These are phyloP conservation scores for Sphaerulina populicola DNA, from an alignment of 2,329 filamentous ascomycete genomes.

Conservation along the genomic window DNA sequence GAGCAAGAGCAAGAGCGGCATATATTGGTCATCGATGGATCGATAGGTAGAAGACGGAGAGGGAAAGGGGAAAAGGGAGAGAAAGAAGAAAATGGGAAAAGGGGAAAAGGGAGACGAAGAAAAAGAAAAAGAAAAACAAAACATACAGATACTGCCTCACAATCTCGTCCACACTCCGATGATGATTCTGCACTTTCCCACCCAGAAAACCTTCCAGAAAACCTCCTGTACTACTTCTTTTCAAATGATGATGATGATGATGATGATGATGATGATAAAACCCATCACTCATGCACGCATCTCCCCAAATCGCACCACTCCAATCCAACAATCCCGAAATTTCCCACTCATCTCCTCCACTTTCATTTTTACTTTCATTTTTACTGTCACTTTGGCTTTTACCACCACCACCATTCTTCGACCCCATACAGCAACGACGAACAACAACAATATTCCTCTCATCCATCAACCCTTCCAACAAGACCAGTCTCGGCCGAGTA, in stretches of 20 bases:
- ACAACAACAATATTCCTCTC: slow-evolving; percentile 47
- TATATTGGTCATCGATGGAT: background rate
- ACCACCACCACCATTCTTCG: too few species aligned
- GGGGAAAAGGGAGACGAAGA: too few species aligned
- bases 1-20: too few species aligned
- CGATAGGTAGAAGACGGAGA: background rate
- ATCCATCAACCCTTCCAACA: slow-evolving; percentile 41
- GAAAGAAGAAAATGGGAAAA: too few species aligned
- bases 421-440: too few species aligned
- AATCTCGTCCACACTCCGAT: slow-evolving; percentile 27
- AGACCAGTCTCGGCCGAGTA: slow-evolving; percentile 44
- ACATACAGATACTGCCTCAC: slow-evolving; percentile 39
- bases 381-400: too few species aligned
- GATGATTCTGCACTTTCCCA: slow-evolving; percentile 29
- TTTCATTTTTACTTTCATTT: too few species aligned
- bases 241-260: too few species aligned
- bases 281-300: slow-evolving; percentile 47
- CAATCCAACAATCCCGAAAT: slow-evolving; percentile 48
- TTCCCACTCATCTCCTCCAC: too few species aligned
- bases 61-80: too few species aligned
- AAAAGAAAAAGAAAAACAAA: background rate
- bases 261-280: slow-evolving; percentile 34
- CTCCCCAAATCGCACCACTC: slow-evolving; percentile 49
- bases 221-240: slow-evolving; percentile 24
- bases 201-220: slow-evolving; percentile 35